These are phyloP conservation scores for Pseudogymnoascus sp. DNA, from an alignment of 2,329 filamentous ascomycete genomes.

Conservation along the genomic window DNA sequence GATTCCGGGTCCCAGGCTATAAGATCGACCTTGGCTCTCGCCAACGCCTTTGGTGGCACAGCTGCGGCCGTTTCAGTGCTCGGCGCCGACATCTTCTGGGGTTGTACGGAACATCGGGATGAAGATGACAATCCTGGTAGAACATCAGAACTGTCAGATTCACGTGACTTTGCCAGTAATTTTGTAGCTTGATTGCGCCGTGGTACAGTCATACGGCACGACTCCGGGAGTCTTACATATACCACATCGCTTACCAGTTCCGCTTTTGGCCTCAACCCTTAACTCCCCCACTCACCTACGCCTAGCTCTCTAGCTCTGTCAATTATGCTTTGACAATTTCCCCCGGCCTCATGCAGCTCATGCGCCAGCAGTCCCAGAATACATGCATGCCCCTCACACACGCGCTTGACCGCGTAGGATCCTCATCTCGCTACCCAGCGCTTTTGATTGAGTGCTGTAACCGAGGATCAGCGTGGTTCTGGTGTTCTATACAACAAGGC, in stretches of 20 bases:
- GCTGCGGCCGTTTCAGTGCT: background rate
- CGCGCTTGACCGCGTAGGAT: background rate
- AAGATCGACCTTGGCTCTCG: slow-evolving; percentile 28
- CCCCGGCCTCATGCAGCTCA: background rate
- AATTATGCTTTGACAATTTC: background rate
- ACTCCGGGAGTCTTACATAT: background rate
- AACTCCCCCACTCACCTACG: background rate
- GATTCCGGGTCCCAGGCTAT: slow-evolving; percentile 39
- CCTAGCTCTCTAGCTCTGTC: background rate
- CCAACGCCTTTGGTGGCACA: background rate
- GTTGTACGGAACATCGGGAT: background rate
- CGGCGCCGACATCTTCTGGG: background rate
- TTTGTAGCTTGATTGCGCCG: background rate
- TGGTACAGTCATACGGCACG: background rate
- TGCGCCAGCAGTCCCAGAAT: background rate
- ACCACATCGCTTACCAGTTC: background rate
- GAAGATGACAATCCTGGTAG: background rate
- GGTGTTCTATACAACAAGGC: background rate
- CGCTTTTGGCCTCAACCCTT: background rate
- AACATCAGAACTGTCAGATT: background rate
- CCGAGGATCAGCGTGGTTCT: background rate
- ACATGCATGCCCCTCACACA: background rate
- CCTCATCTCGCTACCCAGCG: background rate
- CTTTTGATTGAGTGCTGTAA: background rate
- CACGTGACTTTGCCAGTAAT: background rate